Base-by-base conservation (phyloP, 129 eudicot species). In the Helianthus tuberosus region DNA sequence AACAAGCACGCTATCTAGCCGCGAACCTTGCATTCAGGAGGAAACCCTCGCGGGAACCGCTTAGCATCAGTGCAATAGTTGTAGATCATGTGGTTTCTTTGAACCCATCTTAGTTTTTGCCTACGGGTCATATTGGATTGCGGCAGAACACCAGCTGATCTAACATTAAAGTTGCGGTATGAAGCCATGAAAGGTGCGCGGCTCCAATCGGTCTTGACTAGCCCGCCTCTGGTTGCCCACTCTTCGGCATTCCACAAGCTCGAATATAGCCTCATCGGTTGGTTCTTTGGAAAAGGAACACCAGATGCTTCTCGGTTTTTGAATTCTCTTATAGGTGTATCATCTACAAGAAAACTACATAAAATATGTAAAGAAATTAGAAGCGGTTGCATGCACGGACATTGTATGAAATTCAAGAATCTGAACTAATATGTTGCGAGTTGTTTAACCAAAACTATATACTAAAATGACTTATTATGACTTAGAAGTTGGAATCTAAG, bases 181-280 rank as follows among this genome's bases (percentile, higher is more conserved):
- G 86, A 75, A 29, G 88, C 90, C 1, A 63, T 68, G 58, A 88
- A 83, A 0, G 90, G 90, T 3, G 88, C 88, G 36, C 80, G 81
- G 5, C 48, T 72, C 90, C 94, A 88, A 20, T 88, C 88, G 0
- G 86, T 85, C 77, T 88, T 88, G 9, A 88, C 74, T 5, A 74
- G 77, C 14, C 93, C 93, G 11, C 93, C 92, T 74, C 87, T 77
- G 0, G 92, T 87, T 4, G 92, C 92, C 92, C 91, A 86, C 61
- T 83, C 66, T 12, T 87, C 91, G 0, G 91, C 91, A 48, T 87
- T 79, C 89, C 93, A 87, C 16, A 87, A 41, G 55, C 92, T 87
- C 0, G 92, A 84, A 57, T 81, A 76, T 9, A 87, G 23, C 74
- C 61, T 84, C 93, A 87, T 82, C 16, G 87, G 65, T 55, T 85